Evolutionary conservation across 2,329 filamentous ascomycete genomes (phyloP).

Genomic region (Fonsecaea erecta): DNA sequence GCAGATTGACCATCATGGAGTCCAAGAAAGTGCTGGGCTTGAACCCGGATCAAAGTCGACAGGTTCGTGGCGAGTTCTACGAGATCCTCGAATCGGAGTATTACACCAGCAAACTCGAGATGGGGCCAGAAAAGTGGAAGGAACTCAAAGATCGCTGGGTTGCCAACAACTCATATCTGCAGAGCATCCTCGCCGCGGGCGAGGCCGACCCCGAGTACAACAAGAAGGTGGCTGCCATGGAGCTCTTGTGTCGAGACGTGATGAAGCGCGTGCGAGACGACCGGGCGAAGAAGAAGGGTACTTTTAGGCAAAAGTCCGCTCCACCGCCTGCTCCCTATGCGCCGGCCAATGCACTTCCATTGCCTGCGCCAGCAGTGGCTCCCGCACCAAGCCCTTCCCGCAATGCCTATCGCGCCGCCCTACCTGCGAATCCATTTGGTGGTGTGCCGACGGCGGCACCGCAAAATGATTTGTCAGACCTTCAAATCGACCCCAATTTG

Average conservation of each 20-base stretch:
- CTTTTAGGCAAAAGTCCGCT: conserved; percentile 42
- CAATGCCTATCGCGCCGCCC: conserved; percentile 25
- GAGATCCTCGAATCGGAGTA: conserved; percentile 67
- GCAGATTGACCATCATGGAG: conserved; percentile 72
- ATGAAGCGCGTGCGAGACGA: conserved; percentile 77
- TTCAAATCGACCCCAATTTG: conserved; percentile 68
- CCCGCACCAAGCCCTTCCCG: conserved; percentile 41
- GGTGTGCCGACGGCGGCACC: conserved; percentile 19
- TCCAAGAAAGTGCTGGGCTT: conserved; percentile 74
- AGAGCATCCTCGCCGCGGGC: conserved; percentile 58
- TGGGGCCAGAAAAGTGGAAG: conserved; percentile 72
- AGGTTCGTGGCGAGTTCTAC: conserved; percentile 69
- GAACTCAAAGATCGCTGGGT: conserved; percentile 72
- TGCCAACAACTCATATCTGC: conserved; percentile 60
- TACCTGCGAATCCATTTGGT: conserved; percentile 28
- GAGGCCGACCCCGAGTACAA: conserved; percentile 57
- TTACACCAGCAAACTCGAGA: conserved; percentile 74
- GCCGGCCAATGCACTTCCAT: conserved; percentile 31
- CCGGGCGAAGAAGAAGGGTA: conserved; percentile 55
- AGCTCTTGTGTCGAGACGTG: conserved; percentile 74
- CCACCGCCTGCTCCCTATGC: conserved; percentile 47
- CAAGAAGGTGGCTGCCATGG: conserved; percentile 67
- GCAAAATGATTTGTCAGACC: conserved; percentile 46
- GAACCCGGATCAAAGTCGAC: conserved; percentile 69
- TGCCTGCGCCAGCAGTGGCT: conserved; percentile 40